Percentiles rank a stretch among this genome's conserved stretches.
phyloP scores from a whole-genome alignment of 2,329 filamentous ascomycete species.

The Xylaria sp. region DNA sequence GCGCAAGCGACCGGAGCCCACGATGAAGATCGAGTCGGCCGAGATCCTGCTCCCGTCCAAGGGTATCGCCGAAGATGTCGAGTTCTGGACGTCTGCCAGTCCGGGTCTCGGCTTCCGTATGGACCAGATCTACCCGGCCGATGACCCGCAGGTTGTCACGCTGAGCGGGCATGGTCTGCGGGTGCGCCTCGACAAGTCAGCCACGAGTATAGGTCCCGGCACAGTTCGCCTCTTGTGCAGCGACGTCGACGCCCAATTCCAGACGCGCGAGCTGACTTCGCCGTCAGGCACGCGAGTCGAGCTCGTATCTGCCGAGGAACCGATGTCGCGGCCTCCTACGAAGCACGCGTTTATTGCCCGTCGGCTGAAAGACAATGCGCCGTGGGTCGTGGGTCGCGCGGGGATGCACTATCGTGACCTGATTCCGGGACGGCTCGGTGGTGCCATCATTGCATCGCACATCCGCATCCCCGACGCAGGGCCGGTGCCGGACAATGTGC shows the following conservation, averaged over 20 bases:
- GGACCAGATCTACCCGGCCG: slow-evolving; percentile 39
- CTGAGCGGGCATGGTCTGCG: slow-evolving; percentile 37
- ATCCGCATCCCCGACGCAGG: slow-evolving; percentile 37
- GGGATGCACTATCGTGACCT: slow-evolving; percentile 40
- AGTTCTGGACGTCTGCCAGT: slow-evolving; percentile 37
- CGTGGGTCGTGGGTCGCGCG: slow-evolving; percentile 39
- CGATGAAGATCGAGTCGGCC: slow-evolving; percentile 36
- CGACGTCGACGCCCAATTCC: slow-evolving; percentile 16
- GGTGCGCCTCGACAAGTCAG: slow-evolving; percentile 36
- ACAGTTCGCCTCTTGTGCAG: slow-evolving; percentile 34
- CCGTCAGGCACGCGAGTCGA: slow-evolving; percentile 37
- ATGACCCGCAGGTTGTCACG: slow-evolving; percentile 36
- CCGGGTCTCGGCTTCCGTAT: slow-evolving; percentile 38
- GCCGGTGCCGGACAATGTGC: slow-evolving; percentile 37
- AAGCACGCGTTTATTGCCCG: slow-evolving; percentile 36
- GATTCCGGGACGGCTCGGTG: slow-evolving; percentile 37
- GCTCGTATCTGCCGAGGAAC: slow-evolving; percentile 30
- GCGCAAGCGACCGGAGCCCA: slow-evolving; percentile 16
- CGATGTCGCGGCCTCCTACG: slow-evolving; percentile 31
- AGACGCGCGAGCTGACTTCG: slow-evolving; percentile 33
- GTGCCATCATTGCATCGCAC: slow-evolving; percentile 39
- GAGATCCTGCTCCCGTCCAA: slow-evolving; percentile 39
- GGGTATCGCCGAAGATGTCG: slow-evolving; percentile 38
- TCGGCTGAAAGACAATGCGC: slow-evolving; percentile 35
- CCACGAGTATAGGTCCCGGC: slow-evolving; percentile 11